Conservation (phyloP, 2,329 filamentous ascomycete species). For the Hymenoscyphus infarciens region DNA sequence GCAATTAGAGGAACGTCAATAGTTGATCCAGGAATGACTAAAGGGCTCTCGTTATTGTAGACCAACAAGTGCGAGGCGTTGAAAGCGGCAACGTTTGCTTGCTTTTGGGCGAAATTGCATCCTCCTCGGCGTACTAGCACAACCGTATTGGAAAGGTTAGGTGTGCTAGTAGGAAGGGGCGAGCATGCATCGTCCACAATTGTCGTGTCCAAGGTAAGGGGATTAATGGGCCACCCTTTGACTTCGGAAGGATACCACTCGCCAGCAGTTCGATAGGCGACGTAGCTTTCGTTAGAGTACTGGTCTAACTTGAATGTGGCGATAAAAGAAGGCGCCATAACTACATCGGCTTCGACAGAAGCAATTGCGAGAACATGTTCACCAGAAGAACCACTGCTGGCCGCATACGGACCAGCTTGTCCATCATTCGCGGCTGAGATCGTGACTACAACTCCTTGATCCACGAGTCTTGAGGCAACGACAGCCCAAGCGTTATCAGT, state of each 20-base stretch:
- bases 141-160: no score
- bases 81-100: constrained; percentile 2
- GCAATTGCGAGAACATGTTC: constrained; percentile 7
- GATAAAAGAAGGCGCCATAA: constrained; percentile 1
- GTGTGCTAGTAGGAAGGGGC: no score
- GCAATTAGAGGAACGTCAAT: neutral
- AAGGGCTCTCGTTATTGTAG: constrained; percentile 4
- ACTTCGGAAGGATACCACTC: constrained; percentile 4
- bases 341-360: neutral
- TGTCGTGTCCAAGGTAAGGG: neutral
- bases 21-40: neutral
- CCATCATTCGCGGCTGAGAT: constrained; percentile 9
- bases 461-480: constrained; percentile 3
- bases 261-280: neutral
- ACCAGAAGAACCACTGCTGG: constrained; percentile 7
- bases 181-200: neutral
- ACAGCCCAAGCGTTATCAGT: constrained; percentile 5
- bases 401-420: neutral
- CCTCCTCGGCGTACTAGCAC: constrained; percentile 1
- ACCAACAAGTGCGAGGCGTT: neutral
- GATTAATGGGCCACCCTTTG: neutral
- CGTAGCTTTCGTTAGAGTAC: neutral
- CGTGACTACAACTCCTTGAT: constrained; percentile 5
- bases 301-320: constrained; percentile 5
- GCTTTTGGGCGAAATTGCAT: constrained; percentile 1